Base-by-base conservation (phyloP, 208 protist genomes). In the Wallacemonas sp. region DNA sequence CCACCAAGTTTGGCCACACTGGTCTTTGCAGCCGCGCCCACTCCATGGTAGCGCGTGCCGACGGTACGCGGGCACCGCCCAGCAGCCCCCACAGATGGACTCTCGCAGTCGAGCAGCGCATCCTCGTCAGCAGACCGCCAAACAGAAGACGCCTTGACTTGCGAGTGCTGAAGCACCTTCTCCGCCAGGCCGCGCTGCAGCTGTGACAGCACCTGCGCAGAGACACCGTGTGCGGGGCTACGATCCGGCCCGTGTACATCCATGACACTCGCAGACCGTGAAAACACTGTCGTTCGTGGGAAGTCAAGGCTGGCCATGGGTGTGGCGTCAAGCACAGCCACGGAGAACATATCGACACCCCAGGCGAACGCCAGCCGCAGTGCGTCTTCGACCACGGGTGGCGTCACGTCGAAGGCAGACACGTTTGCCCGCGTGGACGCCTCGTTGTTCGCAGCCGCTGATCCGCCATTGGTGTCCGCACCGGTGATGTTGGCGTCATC, bases 261-360 rank as follows among this genome's bases (percentile, higher is more conserved):
- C 21, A 26, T 8, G 19, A 10, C 46, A 29, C 10, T 4, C 19
- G 27, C 19, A n/a, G n/a, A n/a, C 26, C 30, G 9, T 4, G 50
- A 8, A 5, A 38, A 5, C 5, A 26, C 50, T 10, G 5, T 12
- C 3, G 5, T 8, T 3, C 29, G 73, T 21, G 66, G 44, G 32
- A 60, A 36, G n/a, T 38, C 36, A 22, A 42, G 44, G n/a, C 32
- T n/a, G n/a, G 24, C 50, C 0, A 32, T 57, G 13, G 50, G 50
- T n/a, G 33, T 57, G 15, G 50, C 33, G 46, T 41, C 45, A 5
- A 92, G 63, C 19, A 91, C 67, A 9, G 85, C 85, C 1, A 92
- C 78, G 19, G 85, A 82, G 57, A 94, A 83, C 83, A 91, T 89
- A 58, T 91, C 85, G 1, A 83, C 81, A 44, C 82, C 76, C 89